phyloP scores from a whole-genome alignment of 2,329 filamentous ascomycete genomes.

The Thelonectria rubi region DNA sequence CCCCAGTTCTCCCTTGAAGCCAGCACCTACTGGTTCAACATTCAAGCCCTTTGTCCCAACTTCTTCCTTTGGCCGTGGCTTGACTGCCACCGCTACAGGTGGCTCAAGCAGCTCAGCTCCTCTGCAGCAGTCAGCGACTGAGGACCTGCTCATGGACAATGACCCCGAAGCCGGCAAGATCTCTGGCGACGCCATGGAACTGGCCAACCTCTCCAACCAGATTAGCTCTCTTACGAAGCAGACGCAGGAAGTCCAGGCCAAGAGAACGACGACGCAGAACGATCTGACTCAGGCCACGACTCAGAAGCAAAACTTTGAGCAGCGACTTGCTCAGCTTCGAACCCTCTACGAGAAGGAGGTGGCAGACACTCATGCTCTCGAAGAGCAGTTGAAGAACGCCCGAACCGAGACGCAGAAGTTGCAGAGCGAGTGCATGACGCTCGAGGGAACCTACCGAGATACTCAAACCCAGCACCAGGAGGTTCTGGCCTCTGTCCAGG shows the following conservation, averaged over 20 bases:
- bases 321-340: constrained; percentile 85
- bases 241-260: constrained; percentile 90
- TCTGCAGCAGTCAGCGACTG: constrained; percentile 62
- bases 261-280: constrained; percentile 80
- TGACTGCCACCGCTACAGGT: constrained; percentile 78
- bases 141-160: constrained; percentile 90
- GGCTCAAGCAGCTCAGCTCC: constrained; percentile 52
- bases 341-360: constrained; percentile 93
- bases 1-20: constrained; percentile 64
- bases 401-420: constrained; percentile 85
- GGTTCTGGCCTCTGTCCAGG: constrained; percentile 75
- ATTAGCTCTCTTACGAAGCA: constrained; percentile 90
- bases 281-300: constrained; percentile 82
- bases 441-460: constrained; percentile 84
- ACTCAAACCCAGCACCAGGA: constrained; percentile 84
- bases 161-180: constrained; percentile 89
- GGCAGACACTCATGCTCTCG: constrained; percentile 81
- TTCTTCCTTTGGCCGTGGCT: constrained; percentile 87
- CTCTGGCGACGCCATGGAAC: constrained; percentile 87
- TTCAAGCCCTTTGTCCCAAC: constrained; percentile 95
- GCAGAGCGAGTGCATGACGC: constrained; percentile 81
- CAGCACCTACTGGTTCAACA: constrained; percentile 58
- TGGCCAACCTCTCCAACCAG: constrained; percentile 96
- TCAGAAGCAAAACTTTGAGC: constrained; percentile 94
- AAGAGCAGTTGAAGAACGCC: constrained; percentile 81